Evolutionary conservation across 1,284 basidiomycete genomes (phyloP), one percentile per base, ranked within the genome.

Genomic region (Agroathelia rolfsii): DNA sequence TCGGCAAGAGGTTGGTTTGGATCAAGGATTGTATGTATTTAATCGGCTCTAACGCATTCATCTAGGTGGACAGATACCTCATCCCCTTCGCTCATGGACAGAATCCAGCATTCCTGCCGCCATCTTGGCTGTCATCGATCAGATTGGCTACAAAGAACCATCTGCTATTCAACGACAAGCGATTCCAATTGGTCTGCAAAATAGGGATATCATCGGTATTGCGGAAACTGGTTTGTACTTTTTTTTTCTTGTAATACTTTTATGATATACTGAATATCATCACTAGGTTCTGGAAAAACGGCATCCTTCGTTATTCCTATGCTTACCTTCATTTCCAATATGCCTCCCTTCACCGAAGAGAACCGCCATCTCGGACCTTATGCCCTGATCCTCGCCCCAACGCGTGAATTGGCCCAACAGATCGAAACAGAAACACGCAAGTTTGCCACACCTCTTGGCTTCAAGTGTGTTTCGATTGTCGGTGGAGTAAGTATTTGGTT

Each of bases 281-380:
- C 15, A 33, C 24, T 37, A 89, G 89, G 90, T 66, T 97, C 94
- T 45, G 94, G 94, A 53, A 98, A 98, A 66, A 98, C 94, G 10
- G 94, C 93, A n/a, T 90, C 93, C 2, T 98, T 97, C 58, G 90
- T 97, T 39, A 94, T 98, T 34, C 94, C 94, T 12, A 94, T 98
- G 88, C 69, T 98, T 30, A 69, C 88, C 18, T 97, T 96, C 61
- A 97, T 98, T 47, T 77, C 78, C 16, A 73, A 74, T 34, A 66
- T 97, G 28, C 85, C 92, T 11, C 72, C 73, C 1, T 75, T 98
- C 44, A 76, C 76, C 32, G 94, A 97, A 45, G 88, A 92, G 19
- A 97, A 83, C 48, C 75, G 88, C 37, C 87, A 95, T 56, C 64
- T 93, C 32, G 94, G 94, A 18, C 95, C 94, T 0, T 95, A 89